Base-by-base conservation (phyloP, 23 red algal genomes). In the Gracilaria gracilis region DNA sequence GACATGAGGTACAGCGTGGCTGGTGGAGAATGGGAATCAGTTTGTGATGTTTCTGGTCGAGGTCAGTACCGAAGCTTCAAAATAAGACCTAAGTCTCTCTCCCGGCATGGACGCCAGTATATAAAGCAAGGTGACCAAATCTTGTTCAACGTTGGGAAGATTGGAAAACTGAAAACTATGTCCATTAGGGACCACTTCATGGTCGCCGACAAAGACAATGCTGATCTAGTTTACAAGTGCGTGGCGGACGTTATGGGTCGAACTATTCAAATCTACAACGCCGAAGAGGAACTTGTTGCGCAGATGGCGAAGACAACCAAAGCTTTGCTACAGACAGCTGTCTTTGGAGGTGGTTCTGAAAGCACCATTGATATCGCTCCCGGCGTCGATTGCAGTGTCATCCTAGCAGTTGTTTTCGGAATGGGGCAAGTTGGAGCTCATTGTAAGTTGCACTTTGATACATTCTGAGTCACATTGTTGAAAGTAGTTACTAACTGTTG, bases 321-420 rank as follows among this genome's bases (percentile, higher is more conserved):
- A 83, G 75, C 93, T 11, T 80, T 95, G 34, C 16, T 95, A 42
- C 69, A 81, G 35, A 95, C 85, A 7, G 93, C 70, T 33, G 82
- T 54, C 11, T 78, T 91, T 67, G 93, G 93, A 14, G 40, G 49
- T 59, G 93, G 93, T 57, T 80, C 62, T 50, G 93, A 95, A 74
- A 81, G 71, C 38, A 82, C 79, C 6, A 90, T 95, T 67, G 93
- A 95, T 49, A 95, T 95, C 48, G 93, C 93, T 34, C 86, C 93
- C 9, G 93, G 93, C 28, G 85, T 89, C 36, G 93, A 95, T 61
- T 85, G 80, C 51, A 73, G 81, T 29, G 71, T 85, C 48, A 94
- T 81, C 47, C 76, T 91, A 13, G 88, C 88, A 28, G 31, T 67
- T 59, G 78, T 91, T 12, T 91, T 82, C 69, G 88, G 75, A 36